Evolutionary conservation across 2,329 filamentous ascomycete genomes (phyloP), one percentile per base, ranked within the genome.

Genomic region (Neoscytalidium dimidiatum): DNA sequence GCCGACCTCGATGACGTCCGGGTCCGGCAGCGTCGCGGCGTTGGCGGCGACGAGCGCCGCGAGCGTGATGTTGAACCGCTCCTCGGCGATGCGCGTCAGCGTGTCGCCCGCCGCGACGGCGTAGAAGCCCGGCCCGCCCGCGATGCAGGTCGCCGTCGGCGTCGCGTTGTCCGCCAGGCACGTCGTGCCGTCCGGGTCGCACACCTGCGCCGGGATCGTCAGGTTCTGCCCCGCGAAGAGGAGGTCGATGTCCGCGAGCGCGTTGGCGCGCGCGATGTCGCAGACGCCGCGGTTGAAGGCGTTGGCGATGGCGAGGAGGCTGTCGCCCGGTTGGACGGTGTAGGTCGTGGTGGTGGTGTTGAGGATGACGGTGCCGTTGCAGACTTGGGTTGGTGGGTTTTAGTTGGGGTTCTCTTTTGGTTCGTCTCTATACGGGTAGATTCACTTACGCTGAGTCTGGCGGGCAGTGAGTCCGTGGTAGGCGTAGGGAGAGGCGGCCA

Each of bases 211-310:
- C 9, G 66, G 66, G n/a, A 67, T 66, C 21, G 11, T 52, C 14
- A 67, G 31, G 19, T 19, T 53, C 17, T 43, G 35, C 19, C 17
- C 13, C 11, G 46, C 26, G 21, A 28, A 28, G 8, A 28, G 31
- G 67, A 75, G 73, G 17, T 73, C 74, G 8, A 71, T 65, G 17
- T 71, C 68, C 61, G 73, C 74, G 19, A 73, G 70, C 28, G 75
- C 68, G 62, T 74, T 75, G 46, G 13, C 23, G 3, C 23, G 46
- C 23, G 46, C 46, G 46, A 17, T 11, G 4, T 29, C 19, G 14
- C 35, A 13, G 3, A 21, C 19, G 21, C 2, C 23, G 8, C 38
- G 38, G 38, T 41, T 41, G 19, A 48, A 48, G 2, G 19, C 9
- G 2, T 23, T 14, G 44, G 44, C 44, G 6, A 48, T 48, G 4